Evolutionary conservation across 1,284 basidiomycete species (phyloP), one percentile per base, ranked within the genome.

Genomic region (Apiotrichum laibachii): DNA sequence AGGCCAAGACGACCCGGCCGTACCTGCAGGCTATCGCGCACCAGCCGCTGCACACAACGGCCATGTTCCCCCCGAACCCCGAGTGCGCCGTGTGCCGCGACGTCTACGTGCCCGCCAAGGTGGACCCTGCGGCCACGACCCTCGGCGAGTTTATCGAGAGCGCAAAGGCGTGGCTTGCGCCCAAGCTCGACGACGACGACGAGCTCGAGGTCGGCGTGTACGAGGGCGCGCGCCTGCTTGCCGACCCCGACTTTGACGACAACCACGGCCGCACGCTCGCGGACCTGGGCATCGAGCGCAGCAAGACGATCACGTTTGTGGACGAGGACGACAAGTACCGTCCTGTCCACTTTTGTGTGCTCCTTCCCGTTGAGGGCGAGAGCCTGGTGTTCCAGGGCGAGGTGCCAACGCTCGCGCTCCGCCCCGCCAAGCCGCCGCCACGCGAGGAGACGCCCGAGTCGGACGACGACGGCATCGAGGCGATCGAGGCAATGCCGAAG

Each of bases 21-120:
- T 60, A 52, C 55, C 48, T 63, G n/a, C 43, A 50, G 8, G 12
- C 54, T 4, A n/a, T 59, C n/a, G 31, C 53, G 9, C 2, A 19
- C n/a, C 45, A 21, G 26, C 53, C 53, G 21, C 53, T 55, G 13
- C 45, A 35, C 22, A 33, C 48, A 12, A 40, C 48, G 5, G 33
- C 47, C 16, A 53, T 54, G 16, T 75, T 88, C 48, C 84, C 85
- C 13, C 90, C 92, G 0, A 89, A 89, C 68, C 81, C 84, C 0
- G 75, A 78, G 16, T 99, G 95, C 68, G 88, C 88, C 0, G 83
- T 96, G 18, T 99, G 95, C 71, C 79, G 88, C 57, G 92, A 96
- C 66, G 85, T 86, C 0, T 99, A 98, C 75, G 80, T 86, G 0
- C 82, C 85, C 10, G 77, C 96, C 11, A 81, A 80, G 16, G 89